A percentile compares a stretch with the other conserved stretches of the same genome.
Conservation (phyloP, 2,329 filamentous ascomycete genomes). For the Nemania diffusa region DNA sequence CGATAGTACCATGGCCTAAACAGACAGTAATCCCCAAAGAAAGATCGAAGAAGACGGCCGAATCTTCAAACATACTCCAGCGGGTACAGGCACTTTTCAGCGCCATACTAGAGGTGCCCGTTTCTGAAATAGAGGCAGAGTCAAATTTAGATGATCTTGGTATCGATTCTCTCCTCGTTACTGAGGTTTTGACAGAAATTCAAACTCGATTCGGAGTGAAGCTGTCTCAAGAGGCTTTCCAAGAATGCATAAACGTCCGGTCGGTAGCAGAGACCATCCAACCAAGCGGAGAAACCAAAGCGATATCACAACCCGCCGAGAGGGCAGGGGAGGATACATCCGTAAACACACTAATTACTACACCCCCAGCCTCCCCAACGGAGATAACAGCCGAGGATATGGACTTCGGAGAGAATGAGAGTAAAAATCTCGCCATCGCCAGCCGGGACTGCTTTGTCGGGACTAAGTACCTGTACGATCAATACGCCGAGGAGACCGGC, state of each 20-base stretch:
- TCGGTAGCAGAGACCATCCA: neutral
- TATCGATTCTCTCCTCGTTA: slow-evolving; percentile 38
- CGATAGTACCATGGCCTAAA: neutral
- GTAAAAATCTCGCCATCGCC: no score
- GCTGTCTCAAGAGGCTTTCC: neutral
- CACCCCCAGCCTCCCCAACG: no score
- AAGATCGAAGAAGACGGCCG: neutral
- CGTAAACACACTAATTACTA: neutral
- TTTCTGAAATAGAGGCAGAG: slow-evolving; percentile 25
- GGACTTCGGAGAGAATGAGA: no score
- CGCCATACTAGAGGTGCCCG: slow-evolving; percentile 25
- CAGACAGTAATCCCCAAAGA: neutral
- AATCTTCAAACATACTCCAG: neutral
- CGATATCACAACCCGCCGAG: neutral
- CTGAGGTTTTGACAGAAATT: slow-evolving; percentile 35
- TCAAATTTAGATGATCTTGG: slow-evolving; percentile 34
- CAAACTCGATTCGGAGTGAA: slow-evolving; percentile 12
- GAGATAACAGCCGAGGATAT: neutral
- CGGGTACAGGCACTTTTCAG: slow-evolving; percentile 29
- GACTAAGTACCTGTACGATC: neutral
- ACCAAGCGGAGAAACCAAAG: neutral
- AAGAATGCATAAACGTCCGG: slow-evolving; percentile 5
- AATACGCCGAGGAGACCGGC: neutral
- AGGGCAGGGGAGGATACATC: neutral
- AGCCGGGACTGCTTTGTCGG: no score